phyloP scores from a whole-genome alignment of 2,329 filamentous ascomycete genomes.

The Arachnopeziza araneosa region DNA sequence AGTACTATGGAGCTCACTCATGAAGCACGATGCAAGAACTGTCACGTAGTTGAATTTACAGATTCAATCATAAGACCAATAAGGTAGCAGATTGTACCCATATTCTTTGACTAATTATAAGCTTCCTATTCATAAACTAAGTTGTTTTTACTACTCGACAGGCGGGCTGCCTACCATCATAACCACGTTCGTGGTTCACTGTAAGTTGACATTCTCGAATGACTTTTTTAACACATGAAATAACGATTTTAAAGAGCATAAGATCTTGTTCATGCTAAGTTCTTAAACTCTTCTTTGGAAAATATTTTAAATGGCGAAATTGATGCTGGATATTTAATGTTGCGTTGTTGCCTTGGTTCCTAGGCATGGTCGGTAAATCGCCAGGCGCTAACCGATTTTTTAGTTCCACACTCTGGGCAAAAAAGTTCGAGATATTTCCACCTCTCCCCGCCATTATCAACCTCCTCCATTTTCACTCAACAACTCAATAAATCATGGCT shows the following conservation, averaged over 20 bases:
- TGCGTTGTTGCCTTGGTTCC: not conserved
- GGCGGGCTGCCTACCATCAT: no score
- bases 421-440: conserved; percentile 5
- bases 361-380: not conserved
- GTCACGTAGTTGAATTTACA: not conserved
- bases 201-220: no score
- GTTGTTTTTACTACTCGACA: no score
- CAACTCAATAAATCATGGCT: conserved; percentile 61
- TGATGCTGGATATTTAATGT: not conserved
- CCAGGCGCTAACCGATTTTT: not conserved
- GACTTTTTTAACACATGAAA: no score
- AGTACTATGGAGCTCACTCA: not conserved
- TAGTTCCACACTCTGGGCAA: not conserved
- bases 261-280: no score
- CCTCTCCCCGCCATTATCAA: conserved; percentile 12
- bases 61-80: not conserved
- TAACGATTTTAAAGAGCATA: no score
- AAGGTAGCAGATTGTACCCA: not conserved
- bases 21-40: not conserved
- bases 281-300: no score
- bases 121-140: no score
- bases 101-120: no score
- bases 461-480: conserved; percentile 13
- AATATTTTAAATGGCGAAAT: no score
- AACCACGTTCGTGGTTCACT: no score